Evolutionary conservation across 345 rosid genomes (phyloP).

Genomic region (Populus alba): DNA sequence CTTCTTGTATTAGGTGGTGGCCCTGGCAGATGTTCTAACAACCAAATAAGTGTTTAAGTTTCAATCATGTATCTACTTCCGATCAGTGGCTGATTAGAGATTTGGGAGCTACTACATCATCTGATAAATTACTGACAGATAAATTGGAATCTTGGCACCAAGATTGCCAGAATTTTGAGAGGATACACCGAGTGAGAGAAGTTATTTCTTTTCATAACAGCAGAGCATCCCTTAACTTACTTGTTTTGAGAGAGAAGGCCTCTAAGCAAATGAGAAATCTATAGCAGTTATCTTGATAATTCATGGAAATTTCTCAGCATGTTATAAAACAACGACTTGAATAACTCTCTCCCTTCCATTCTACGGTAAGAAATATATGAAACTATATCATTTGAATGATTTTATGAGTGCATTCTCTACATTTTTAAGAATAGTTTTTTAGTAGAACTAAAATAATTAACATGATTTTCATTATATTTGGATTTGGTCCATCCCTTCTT

Average conservation of each 20-base stretch:
- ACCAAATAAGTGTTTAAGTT: slow-evolving; percentile 1
- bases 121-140: not conserved
- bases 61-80: not conserved
- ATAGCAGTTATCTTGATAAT: not conserved
- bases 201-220: not conserved
- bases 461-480: no score
- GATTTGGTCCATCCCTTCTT: not conserved
- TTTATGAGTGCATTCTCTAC: no score
- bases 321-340: not conserved
- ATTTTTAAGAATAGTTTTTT: no score
- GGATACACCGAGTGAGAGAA: not conserved
- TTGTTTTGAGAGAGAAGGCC: not conserved
- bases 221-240: not conserved
- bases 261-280: not conserved
- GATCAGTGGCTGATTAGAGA: not conserved
- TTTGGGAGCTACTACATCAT: not conserved
- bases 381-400: no score
- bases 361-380: no score
- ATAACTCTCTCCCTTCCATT: no score
- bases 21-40: slow-evolving; percentile 16
- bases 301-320: not conserved
- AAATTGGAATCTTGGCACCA: not conserved
- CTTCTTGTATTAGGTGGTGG: slow-evolving; percentile 25
- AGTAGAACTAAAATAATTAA: no score
- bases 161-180: not conserved